Evolutionary conservation across 768 basidiomycete genomes (phyloP).

Genomic region (Fistulinella prunicolor): DNA sequence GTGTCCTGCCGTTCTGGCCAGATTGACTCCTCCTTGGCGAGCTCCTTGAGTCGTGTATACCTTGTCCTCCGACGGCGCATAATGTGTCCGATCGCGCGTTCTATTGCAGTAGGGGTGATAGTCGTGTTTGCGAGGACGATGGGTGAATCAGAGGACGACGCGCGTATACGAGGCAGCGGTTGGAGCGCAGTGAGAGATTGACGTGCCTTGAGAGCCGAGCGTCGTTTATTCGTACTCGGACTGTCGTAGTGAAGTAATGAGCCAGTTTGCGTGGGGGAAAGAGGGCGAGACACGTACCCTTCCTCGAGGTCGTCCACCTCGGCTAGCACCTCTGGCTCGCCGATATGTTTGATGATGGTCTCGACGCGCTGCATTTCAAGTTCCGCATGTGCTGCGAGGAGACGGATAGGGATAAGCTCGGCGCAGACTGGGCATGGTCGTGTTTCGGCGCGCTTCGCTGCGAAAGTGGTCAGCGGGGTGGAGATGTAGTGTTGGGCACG

Average conservation of each 20-base stretch:
- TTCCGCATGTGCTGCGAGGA: conserved; percentile 60
- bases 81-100: conserved; percentile 58
- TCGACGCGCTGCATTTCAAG: conserved; percentile 71
- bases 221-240: conserved; percentile 26
- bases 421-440: conserved; percentile 71
- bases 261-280: conserved; percentile 16
- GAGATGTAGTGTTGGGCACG: conserved; percentile 2
- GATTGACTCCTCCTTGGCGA: conserved; percentile 58
- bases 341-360: conserved; percentile 60
- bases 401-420: conserved; percentile 68
- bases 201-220: conserved; percentile 46
- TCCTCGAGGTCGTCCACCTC: conserved; percentile 50
- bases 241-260: conserved; percentile 29
- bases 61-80: conserved; percentile 69
- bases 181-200: conserved; percentile 34
- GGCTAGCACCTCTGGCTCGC: conserved; percentile 54
- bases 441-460: conserved; percentile 74
- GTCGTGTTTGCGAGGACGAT: conserved; percentile 18
- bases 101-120: conserved; percentile 34
- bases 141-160: too few species aligned
- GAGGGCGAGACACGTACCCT: conserved; percentile 40
- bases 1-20: too few species aligned
- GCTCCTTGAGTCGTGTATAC: conserved; percentile 61
- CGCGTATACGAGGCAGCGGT: conserved; percentile 23
- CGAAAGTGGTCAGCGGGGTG: neutral